phyloP scores from a whole-genome alignment of 2,329 filamentous ascomycete species.

The Ophioceras dolichostomum region DNA sequence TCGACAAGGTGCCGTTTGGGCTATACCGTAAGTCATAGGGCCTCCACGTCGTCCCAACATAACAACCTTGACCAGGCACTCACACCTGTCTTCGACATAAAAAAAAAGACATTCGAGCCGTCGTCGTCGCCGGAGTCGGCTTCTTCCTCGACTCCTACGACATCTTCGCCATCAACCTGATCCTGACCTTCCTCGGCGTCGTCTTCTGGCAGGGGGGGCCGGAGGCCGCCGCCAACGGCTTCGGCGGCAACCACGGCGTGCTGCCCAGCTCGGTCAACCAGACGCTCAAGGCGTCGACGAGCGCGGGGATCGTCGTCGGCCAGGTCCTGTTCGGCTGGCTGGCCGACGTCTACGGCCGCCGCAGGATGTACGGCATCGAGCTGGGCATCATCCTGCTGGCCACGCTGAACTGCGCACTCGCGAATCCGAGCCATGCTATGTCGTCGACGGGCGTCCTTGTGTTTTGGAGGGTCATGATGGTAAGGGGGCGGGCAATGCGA shows the following conservation, averaged over 20 bases:
- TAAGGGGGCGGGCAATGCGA: too few species aligned
- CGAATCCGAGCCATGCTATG: conserved; percentile 47
- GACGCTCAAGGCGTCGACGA: conserved; percentile 71
- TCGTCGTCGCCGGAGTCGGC: conserved; percentile 66
- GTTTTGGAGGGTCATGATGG: conserved; percentile 68
- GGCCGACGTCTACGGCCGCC: conserved; percentile 63
- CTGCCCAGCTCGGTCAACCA: conserved; percentile 57
- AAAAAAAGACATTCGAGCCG: conserved; percentile 56
- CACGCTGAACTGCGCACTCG: conserved; percentile 54
- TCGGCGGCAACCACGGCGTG: conserved; percentile 36
- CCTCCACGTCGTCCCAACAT: background rate
- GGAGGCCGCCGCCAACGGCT: conserved; percentile 26
- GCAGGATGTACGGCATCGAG: conserved; percentile 74
- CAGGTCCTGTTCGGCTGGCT: conserved; percentile 67
- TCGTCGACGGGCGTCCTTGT: conserved; percentile 49
- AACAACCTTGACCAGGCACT: too few species aligned
- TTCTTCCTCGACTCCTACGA: conserved; percentile 78
- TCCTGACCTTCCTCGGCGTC: conserved; percentile 59
- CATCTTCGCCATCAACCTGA: conserved; percentile 70
- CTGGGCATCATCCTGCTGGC: conserved; percentile 59
- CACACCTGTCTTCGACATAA: too few species aligned
- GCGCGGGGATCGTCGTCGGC: conserved; percentile 65
- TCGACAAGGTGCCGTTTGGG: conserved; percentile 67
- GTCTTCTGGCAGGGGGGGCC: conserved; percentile 53
- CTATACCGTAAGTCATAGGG: conserved; percentile 42